These are phyloP conservation scores for Daedaleopsis sinensis DNA, from an alignment of 768 basidiomycete genomes.

Conservation along the genomic window DNA sequence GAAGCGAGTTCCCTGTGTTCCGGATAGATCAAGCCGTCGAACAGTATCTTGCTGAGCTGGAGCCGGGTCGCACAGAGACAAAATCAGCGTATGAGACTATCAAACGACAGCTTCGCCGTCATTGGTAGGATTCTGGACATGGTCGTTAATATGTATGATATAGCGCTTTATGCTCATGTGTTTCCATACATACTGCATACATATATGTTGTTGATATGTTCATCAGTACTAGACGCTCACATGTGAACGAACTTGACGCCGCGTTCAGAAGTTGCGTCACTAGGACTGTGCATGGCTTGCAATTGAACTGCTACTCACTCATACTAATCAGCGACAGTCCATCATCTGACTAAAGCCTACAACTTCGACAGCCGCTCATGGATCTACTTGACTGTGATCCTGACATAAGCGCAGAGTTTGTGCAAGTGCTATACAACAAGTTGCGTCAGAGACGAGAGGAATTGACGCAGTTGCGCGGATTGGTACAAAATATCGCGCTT, in stretches of 20 bases:
- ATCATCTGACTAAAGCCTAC: too few species aligned
- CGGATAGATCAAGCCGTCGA: slow-evolving; percentile 74
- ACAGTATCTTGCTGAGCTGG: slow-evolving; percentile 73
- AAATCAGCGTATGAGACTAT: slow-evolving; percentile 67
- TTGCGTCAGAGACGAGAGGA: slow-evolving; percentile 12
- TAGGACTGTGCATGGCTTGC: too few species aligned
- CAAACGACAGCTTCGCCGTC: slow-evolving; percentile 68
- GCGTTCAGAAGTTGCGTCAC: not conserved
- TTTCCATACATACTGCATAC: too few species aligned
- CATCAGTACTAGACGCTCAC: too few species aligned
- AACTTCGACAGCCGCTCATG: not conserved
- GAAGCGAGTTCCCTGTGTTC: slow-evolving; percentile 76
- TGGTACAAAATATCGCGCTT: not conserved
- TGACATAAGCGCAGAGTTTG: slow-evolving; percentile 10
- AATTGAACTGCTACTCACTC: too few species aligned
- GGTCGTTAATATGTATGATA: not conserved
- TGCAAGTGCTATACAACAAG: slow-evolving; percentile 12
- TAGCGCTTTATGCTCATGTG: not conserved
- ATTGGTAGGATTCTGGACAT: slow-evolving; percentile 52
- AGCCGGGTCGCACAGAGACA: slow-evolving; percentile 63
- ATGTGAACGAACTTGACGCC: too few species aligned
- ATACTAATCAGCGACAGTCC: too few species aligned
- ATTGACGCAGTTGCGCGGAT: not conserved
- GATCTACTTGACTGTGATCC: slow-evolving; percentile 9
- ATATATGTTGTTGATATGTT: too few species aligned